Conservation (phyloP, 352 stramenopile genomes). For the Pythium chondricola region DNA sequence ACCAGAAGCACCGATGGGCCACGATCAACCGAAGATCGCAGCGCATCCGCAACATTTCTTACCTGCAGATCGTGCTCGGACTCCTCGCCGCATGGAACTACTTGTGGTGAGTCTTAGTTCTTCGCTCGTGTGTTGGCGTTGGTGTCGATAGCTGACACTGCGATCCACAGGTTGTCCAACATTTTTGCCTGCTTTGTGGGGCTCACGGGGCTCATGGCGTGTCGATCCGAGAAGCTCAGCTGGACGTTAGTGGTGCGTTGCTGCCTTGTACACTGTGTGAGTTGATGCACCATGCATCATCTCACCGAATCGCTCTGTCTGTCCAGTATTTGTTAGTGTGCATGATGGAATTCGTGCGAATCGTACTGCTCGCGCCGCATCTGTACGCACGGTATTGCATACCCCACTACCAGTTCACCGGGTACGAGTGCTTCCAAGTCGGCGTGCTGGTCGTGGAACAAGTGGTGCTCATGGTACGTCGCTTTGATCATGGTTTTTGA, state of each 20-base stretch:
- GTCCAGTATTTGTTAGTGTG: constrained; percentile 70
- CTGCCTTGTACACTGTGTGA: too few relatives aligned
- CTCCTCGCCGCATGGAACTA: constrained; percentile 62
- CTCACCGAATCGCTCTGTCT: too few relatives aligned
- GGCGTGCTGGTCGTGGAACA: constrained; percentile 53
- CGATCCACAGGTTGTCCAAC: constrained; percentile 44
- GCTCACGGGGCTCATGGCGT: constrained; percentile 56
- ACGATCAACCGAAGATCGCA: constrained; percentile 52
- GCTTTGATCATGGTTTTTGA: not conserved
- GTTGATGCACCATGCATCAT: too few relatives aligned
- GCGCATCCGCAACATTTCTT: constrained; percentile 59
- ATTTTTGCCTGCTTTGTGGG: constrained; percentile 68
- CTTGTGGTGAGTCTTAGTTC: constrained; percentile 35
- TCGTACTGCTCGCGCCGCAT: constrained; percentile 58
- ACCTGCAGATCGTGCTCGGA: constrained; percentile 49
- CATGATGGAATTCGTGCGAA: constrained; percentile 63
- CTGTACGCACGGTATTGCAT: constrained; percentile 55
- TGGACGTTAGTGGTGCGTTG: constrained; percentile 66
- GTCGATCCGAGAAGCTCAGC: constrained; percentile 69
- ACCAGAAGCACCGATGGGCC: constrained; percentile 72
- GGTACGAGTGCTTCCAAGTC: constrained; percentile 78
- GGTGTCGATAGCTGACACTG: not conserved
- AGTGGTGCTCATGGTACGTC: constrained; percentile 61
- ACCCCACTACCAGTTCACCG: constrained; percentile 46
- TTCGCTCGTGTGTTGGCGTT: not conserved